Evolutionary conservation across 2,329 filamentous ascomycete genomes (phyloP).

Genomic region (Fusarium euwallaceae): DNA sequence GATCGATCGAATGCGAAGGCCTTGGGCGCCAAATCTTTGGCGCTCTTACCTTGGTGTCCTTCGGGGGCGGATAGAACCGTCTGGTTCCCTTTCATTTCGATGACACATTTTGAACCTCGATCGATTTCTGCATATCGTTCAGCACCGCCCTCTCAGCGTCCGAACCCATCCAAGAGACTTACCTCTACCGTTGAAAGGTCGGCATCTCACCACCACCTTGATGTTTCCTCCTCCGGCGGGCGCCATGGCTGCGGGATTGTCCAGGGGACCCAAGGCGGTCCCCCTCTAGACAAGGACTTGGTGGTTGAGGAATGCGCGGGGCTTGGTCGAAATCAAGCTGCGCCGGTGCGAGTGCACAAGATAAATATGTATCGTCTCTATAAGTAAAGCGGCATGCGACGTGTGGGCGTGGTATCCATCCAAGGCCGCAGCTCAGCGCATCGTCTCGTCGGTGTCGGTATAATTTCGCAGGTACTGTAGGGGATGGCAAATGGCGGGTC

Average conservation of each 20-base stretch:
- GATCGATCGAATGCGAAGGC: slow-evolving; percentile 96
- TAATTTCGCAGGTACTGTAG: slow-evolving; percentile 17
- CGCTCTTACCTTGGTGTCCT: slow-evolving; percentile 72
- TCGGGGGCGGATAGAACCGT: slow-evolving; percentile 85
- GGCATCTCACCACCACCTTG: slow-evolving; percentile 97
- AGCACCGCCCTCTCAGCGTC: slow-evolving; percentile 25
- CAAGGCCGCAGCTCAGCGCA: slow-evolving; percentile 42
- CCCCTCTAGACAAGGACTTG: slow-evolving; percentile 46
- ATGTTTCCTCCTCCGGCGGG: slow-evolving; percentile 90
- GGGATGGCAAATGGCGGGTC: slow-evolving; percentile 26
- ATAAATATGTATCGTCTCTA: slow-evolving; percentile 31
- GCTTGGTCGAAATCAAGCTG: slow-evolving; percentile 29
- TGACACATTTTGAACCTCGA: slow-evolving; percentile 93
- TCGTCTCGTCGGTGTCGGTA: slow-evolving; percentile 35
- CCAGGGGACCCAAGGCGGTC: slow-evolving; percentile 54
- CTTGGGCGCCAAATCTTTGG: slow-evolving; percentile 80
- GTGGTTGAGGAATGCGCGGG: slow-evolving; percentile 46
- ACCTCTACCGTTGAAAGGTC: slow-evolving; percentile 97
- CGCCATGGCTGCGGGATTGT: slow-evolving; percentile 52
- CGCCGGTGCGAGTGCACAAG: slow-evolving; percentile 13
- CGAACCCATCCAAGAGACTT: slow-evolving; percentile 47
- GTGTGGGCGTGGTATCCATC: slow-evolving; percentile 37
- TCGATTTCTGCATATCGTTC: slow-evolving; percentile 77
- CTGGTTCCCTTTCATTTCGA: slow-evolving; percentile 95
- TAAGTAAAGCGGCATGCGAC: slow-evolving; percentile 27